Conservation (phyloP, 2,329 filamentous ascomycete genomes). For the Exophiala bonariae region DNA sequence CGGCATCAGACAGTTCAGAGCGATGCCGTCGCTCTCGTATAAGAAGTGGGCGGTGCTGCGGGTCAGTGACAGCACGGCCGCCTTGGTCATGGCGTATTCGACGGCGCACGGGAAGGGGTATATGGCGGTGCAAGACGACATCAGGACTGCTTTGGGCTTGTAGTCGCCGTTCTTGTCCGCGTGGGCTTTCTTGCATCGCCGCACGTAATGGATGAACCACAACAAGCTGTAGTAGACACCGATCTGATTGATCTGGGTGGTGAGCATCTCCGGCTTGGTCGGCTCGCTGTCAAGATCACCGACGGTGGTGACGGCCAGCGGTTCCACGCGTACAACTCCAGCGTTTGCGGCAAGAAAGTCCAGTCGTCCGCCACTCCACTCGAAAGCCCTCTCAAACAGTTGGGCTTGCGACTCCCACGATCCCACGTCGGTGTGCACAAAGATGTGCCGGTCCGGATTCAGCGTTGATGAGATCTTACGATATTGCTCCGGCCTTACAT, state of each 20-base stretch:
- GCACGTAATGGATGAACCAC: constrained; percentile 38
- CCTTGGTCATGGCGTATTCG: constrained; percentile 44
- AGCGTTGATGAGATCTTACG: background rate
- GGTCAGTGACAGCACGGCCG: constrained; percentile 41
- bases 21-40: constrained; percentile 31
- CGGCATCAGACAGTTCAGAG: constrained; percentile 36
- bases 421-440: constrained; percentile 48
- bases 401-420: constrained; percentile 51
- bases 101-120: constrained; percentile 34
- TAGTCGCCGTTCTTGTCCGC: background rate
- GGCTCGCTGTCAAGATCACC: constrained; percentile 22
- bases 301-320: constrained; percentile 27
- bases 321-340: constrained; percentile 50
- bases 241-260: constrained; percentile 34
- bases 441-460: constrained; percentile 28
- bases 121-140: constrained; percentile 33
- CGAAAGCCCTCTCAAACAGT: constrained; percentile 53
- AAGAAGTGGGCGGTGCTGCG: constrained; percentile 32
- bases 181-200: constrained; percentile 20
- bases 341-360: constrained; percentile 57
- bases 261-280: constrained; percentile 33
- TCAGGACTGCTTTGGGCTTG: constrained; percentile 33
- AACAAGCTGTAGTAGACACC: constrained; percentile 36
- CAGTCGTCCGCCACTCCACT: constrained; percentile 39
- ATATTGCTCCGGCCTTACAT: constrained; percentile 41